Evolutionary conservation across 306 rosid genomes (phyloP).

Genomic region (Quercus robur): DNA sequence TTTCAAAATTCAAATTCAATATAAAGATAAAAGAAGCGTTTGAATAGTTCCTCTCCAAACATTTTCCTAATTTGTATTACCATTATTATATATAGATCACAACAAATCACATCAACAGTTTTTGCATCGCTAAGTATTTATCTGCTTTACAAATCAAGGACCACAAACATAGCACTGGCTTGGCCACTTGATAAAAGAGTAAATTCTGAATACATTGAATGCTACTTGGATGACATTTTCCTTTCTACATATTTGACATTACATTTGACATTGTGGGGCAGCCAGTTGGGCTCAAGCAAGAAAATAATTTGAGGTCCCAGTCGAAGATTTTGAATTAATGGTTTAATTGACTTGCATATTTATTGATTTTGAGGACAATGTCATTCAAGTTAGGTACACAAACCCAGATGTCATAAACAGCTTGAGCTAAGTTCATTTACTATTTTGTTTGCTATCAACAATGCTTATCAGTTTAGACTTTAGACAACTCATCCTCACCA

Average conservation of each 20-base stretch:
- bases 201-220: conserved; percentile 27
- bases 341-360: conserved; percentile 31
- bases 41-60: no score
- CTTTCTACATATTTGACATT: conserved; percentile 29
- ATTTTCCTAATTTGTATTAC: no score
- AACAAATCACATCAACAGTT: no score
- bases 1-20: no score
- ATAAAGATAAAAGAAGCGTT: accelerated
- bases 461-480: conserved; percentile 18
- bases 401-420: conserved; percentile 29
- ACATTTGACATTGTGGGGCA: conserved; percentile 29
- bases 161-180: conserved; percentile 27
- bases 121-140: no score
- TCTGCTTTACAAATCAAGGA: conserved; percentile 20
- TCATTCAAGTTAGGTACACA: conserved; percentile 29
- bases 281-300: conserved; percentile 27
- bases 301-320: conserved; percentile 26
- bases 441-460: conserved; percentile 16
- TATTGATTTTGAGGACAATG: conserved; percentile 27
- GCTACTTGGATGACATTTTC: conserved; percentile 32
- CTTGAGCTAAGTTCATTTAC: conserved; percentile 48
- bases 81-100: no score
- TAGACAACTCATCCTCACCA: neutral
- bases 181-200: conserved; percentile 16
- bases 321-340: conserved; percentile 12